Percentiles rank a stretch among this genome's conserved stretches.
Evolutionary conservation across 164 flowering plant species (phyloP).

Genomic region (Aristolochia fimbriata): DNA sequence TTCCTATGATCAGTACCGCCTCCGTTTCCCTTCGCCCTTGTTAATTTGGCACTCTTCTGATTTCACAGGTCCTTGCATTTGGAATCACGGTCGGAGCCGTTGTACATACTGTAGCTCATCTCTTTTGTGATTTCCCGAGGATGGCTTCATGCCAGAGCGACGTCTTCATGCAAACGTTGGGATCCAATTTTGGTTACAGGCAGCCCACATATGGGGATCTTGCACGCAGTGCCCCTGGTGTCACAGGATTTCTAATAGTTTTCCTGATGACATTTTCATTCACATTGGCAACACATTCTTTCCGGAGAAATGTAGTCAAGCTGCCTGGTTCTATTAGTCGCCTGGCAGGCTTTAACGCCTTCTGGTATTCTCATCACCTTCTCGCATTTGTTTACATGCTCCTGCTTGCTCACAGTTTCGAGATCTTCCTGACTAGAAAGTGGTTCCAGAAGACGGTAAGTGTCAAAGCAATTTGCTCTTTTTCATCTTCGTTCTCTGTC

Average conservation of each 20-base stretch:
- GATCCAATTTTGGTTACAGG: slow-evolving; percentile 29
- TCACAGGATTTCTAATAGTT: slow-evolving; percentile 61
- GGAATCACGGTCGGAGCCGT: slow-evolving; percentile 36
- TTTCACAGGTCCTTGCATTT: slow-evolving; percentile 32
- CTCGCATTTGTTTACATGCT: slow-evolving; percentile 58
- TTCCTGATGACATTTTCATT: slow-evolving; percentile 63
- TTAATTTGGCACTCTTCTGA: no score
- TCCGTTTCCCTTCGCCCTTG: no score
- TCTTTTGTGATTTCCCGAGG: slow-evolving; percentile 60
- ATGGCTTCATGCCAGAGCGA: slow-evolving; percentile 22
- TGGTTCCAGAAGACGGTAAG: slow-evolving; percentile 78
- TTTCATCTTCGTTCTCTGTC: not conserved
- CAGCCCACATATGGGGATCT: slow-evolving; percentile 55
- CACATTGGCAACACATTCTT: slow-evolving; percentile 62
- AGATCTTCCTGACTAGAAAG: slow-evolving; percentile 35
- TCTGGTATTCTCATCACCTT: slow-evolving; percentile 97
- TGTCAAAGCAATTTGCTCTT: not conserved
- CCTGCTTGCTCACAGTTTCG: slow-evolving; percentile 55
- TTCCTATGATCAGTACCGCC: no score
- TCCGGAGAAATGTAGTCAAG: slow-evolving; percentile 69
- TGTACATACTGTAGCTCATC: slow-evolving; percentile 42
- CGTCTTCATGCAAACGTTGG: slow-evolving; percentile 30
- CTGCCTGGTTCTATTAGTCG: slow-evolving; percentile 51
- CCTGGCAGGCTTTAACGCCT: slow-evolving; percentile 90
- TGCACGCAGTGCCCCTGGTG: slow-evolving; percentile 23